Evolutionary conservation across 164 flowering plant genomes (phyloP).

Genomic region (Warburgia ugandensis): DNA sequence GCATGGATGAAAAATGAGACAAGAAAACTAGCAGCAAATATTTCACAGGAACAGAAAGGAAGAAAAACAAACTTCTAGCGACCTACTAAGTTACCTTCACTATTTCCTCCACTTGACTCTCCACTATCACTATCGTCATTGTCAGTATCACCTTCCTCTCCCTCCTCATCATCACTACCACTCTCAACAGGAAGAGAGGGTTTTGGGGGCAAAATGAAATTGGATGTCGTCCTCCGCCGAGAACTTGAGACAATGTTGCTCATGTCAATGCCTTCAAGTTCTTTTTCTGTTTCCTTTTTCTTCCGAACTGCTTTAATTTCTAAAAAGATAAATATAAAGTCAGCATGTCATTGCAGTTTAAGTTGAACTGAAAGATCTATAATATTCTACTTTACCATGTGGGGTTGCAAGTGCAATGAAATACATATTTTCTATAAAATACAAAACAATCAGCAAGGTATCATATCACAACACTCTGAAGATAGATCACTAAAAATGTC

Average conservation of each 20-base stretch:
- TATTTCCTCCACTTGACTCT: slow-evolving; percentile 30
- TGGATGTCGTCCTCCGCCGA: slow-evolving; percentile 64
- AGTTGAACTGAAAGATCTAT: too few species aligned
- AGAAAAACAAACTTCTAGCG: too few species aligned
- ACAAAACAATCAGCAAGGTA: too few species aligned
- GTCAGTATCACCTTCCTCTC: slow-evolving; percentile 36
- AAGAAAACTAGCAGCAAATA: too few species aligned
- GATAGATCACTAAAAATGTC: too few species aligned
- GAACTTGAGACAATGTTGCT: slow-evolving; percentile 80
- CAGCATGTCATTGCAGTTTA: too few species aligned
- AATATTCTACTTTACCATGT: too few species aligned
- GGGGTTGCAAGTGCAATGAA: too few species aligned
- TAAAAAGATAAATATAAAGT: slow-evolving; percentile 19
- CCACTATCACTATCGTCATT: slow-evolving; percentile 26
- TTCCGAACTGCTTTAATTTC: slow-evolving; percentile 76
- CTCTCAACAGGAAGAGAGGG: slow-evolving; percentile 42
- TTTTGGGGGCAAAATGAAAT: slow-evolving; percentile 45
- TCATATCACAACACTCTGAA: too few species aligned
- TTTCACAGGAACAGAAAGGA: too few species aligned
- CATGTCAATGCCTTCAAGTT: slow-evolving; percentile 93
- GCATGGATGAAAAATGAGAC: too few species aligned
- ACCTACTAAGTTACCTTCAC: slow-evolving; percentile 30
- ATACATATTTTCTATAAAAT: too few species aligned
- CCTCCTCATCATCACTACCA: slow-evolving; percentile 30
- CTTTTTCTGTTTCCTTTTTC: slow-evolving; percentile 78